Evolutionary conservation across 2,329 filamentous ascomycete species (phyloP), one percentile per base, ranked within the genome.

Genomic region (Sporothrix phasma): DNA sequence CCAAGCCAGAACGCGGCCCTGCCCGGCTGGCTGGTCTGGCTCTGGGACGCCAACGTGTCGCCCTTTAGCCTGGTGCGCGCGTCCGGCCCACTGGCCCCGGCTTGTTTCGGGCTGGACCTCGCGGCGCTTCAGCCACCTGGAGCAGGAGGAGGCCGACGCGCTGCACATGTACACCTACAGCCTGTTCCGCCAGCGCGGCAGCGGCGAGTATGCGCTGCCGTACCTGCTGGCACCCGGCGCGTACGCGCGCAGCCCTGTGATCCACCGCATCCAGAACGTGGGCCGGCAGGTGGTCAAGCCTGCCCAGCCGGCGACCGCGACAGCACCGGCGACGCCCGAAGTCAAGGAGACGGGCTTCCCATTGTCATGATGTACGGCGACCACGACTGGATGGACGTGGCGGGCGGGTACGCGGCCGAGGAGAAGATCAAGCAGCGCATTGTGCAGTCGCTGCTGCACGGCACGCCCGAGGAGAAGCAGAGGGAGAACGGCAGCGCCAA

Each of bases 361-460:
- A 80, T 97, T 37, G 83, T 97, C 8, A 84, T 99, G 73, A 92
- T 97, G 89, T 99, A 99, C 73, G 94, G 94, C 67, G 92, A 97
- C 71, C 87, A 94, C 72, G 94, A 99, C 78, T 99, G 94, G 94
- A 99, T 99, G 94, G 94, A 99, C 69, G 87, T 94, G 8, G 85
- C 86, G 0, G 94, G 92, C 31, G 94, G 94, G 0, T 84, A 87
- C 54, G 91, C 89, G 0, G 87, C 92, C 0, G 84, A 89, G 71
- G 84, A 92, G 75, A 92, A 88, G 74, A 82, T 97, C 13, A 87
- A 90, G 66, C 80, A 87, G 65, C 85, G 88, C 67, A 84, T 83
- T 68, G 76, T 77, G 29, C 82, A 83, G 59, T 79, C 82, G 0
- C 76, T 96, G 3, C 75, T 80, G 13, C 75, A 81, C 24, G 88